phyloP scores from a whole-genome alignment of 2,329 filamentous ascomycete species.

The Endocalyx cinctus region DNA sequence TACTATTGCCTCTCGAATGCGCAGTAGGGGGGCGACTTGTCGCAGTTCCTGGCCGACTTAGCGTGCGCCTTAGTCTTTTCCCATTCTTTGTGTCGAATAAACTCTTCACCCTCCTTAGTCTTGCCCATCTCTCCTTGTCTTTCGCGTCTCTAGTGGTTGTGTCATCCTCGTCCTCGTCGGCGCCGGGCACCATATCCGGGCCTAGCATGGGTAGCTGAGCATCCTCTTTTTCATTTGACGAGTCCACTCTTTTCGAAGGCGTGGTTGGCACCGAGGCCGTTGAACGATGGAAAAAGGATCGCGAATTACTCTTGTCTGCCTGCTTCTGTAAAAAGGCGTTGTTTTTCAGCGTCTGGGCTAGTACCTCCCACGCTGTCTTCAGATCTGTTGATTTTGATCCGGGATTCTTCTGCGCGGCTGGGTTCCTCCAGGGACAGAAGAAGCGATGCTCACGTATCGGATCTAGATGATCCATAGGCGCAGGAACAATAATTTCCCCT shows the following conservation, averaged over 20 bases:
- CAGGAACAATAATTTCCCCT: slow-evolving; percentile 48
- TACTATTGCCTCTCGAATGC: too few relatives aligned
- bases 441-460: slow-evolving; percentile 70
- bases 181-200: slow-evolving; percentile 19
- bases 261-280: slow-evolving; percentile 22
- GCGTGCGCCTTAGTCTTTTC: slow-evolving; percentile 43
- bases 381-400: slow-evolving; percentile 32
- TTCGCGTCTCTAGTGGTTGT: slow-evolving; percentile 48
- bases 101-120: slow-evolving; percentile 66
- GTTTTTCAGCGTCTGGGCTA: slow-evolving; percentile 53
- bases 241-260: slow-evolving; percentile 13
- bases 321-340: slow-evolving; percentile 47
- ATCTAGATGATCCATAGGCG: slow-evolving; percentile 64
- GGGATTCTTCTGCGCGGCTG: slow-evolving; percentile 53
- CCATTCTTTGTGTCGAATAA: slow-evolving; percentile 62
- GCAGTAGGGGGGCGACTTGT: slow-evolving; percentile 21
- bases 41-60: slow-evolving; percentile 38
- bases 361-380: slow-evolving; percentile 50
- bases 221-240: slow-evolving; percentile 13
- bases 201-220: slow-evolving; percentile 12
- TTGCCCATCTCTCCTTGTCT: slow-evolving; percentile 71
- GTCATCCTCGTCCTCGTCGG: slow-evolving; percentile 44
- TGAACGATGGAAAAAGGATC: slow-evolving; percentile 25
- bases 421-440: slow-evolving; percentile 77
- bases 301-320: slow-evolving; percentile 20